Evolutionary conservation across 1,284 basidiomycete species (phyloP).

Genomic region (Volvariella volvacea): DNA sequence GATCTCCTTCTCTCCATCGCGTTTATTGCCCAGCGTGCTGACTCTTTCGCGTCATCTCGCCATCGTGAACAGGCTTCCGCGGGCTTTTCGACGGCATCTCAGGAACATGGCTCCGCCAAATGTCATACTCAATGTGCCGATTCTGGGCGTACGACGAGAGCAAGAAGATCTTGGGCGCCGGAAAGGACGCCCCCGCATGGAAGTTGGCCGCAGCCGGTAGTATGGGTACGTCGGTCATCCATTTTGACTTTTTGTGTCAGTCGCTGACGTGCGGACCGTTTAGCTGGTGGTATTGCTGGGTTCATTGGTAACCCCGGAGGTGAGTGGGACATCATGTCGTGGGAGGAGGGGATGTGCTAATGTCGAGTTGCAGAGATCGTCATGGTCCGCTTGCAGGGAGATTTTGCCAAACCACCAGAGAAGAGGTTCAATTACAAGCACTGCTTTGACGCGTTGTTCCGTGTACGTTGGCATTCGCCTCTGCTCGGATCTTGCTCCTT

Average conservation of each 20-base stretch:
- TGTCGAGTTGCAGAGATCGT: constrained; percentile 58
- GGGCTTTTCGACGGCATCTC: constrained; percentile 85
- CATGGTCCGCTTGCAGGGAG: constrained; percentile 83
- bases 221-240: constrained; percentile 55
- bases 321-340: constrained; percentile 20
- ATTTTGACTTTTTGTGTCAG: constrained; percentile 1
- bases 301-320: constrained; percentile 85
- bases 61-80: constrained; percentile 46
- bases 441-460: constrained; percentile 77
- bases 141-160: constrained; percentile 93
- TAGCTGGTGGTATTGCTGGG: constrained; percentile 78
- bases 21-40: background rate
- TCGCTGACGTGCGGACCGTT: constrained; percentile 4
- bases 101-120: constrained; percentile 87
- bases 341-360: background rate
- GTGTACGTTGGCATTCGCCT: constrained; percentile 40
- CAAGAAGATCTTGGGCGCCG: constrained; percentile 74
- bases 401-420: constrained; percentile 80
- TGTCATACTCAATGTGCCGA: constrained; percentile 89
- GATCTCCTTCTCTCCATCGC: background rate
- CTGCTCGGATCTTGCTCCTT: background rate
- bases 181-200: constrained; percentile 67
- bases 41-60: background rate
- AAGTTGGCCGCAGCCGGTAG: constrained; percentile 76
- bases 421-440: constrained; percentile 85